phyloP scores from a whole-genome alignment of 345 rosid species.

The Sisymbrium altissimum region DNA sequence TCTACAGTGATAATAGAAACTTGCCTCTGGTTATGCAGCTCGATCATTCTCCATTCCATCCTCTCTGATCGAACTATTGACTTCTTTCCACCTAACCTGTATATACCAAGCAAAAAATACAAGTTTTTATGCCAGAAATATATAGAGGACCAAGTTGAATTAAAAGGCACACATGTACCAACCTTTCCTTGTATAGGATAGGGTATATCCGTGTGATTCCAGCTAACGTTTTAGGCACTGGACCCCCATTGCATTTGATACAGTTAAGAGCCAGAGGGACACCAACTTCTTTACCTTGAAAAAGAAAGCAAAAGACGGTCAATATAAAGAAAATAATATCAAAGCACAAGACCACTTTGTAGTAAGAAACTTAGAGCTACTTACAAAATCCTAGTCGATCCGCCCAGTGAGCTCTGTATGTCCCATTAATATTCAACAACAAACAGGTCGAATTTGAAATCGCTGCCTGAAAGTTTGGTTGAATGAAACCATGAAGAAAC shows the following conservation, averaged over 20 bases:
- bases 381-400: slow-evolving; percentile 53
- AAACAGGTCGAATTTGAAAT: slow-evolving; percentile 44
- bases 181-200: slow-evolving; percentile 88
- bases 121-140: not conserved
- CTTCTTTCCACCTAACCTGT: slow-evolving; percentile 54
- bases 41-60: slow-evolving; percentile 58
- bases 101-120: slow-evolving; percentile 12
- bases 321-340: slow-evolving; percentile 14
- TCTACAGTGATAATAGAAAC: not conserved
- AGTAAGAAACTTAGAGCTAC: not conserved
- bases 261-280: slow-evolving; percentile 83
- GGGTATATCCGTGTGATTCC: slow-evolving; percentile 90
- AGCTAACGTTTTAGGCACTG: slow-evolving; percentile 67
- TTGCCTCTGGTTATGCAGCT: slow-evolving; percentile 45
- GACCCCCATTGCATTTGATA: slow-evolving; percentile 84
- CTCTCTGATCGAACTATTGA: slow-evolving; percentile 82
- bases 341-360: slow-evolving; percentile 9
- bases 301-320: slow-evolving; percentile 22
- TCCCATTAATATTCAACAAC: slow-evolving; percentile 77
- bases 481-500: not conserved
- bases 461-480: slow-evolving; percentile 49
- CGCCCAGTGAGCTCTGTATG: slow-evolving; percentile 93
- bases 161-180: slow-evolving; percentile 13
- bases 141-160: slow-evolving; percentile 14
- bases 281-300: slow-evolving; percentile 59